Percentiles rank a stretch among this genome's conserved stretches.
Evolutionary conservation across 768 basidiomycete species (phyloP).

Genomic region (Hericium erinaceus): DNA sequence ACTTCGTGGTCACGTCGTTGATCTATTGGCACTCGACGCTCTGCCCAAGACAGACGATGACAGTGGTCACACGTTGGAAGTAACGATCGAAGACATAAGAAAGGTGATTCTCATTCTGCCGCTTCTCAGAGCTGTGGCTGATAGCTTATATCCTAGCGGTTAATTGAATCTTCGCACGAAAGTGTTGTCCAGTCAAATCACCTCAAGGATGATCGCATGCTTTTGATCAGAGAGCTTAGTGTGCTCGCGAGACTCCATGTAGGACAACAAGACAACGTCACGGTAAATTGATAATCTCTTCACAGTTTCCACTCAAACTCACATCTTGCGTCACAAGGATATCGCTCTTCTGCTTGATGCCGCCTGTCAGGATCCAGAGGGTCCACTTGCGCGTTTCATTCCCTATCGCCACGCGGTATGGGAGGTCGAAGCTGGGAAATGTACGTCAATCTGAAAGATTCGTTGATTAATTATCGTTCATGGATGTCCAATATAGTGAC

Average conservation of each 20-base stretch:
- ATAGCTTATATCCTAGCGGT: too few species aligned
- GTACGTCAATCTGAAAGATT: conserved; percentile 25
- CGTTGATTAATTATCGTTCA: background rate
- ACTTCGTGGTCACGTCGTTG: background rate
- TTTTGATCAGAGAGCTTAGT: conserved; percentile 8
- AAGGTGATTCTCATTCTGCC: background rate
- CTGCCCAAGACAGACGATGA: background rate
- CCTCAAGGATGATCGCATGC: background rate
- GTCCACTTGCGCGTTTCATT: conserved; percentile 36
- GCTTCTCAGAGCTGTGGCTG: too few species aligned
- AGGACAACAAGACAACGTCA: too few species aligned
- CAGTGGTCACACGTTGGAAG: background rate
- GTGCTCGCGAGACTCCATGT: conserved; percentile 2
- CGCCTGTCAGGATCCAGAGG: conserved; percentile 24
- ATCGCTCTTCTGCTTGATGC: conserved; percentile 29
- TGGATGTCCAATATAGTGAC: background rate
- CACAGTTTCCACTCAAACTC: too few species aligned
- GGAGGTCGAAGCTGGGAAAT: conserved; percentile 29
- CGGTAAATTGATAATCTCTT: too few species aligned
- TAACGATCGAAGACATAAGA: background rate
- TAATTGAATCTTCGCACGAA: too few species aligned
- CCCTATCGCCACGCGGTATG: conserved; percentile 52
- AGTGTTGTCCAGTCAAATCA: too few species aligned
- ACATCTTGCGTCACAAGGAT: background rate
- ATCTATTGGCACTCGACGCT: background rate